phyloP scores from a whole-genome alignment of 2,329 filamentous ascomycete genomes.

The Hymenoscyphus scutula region DNA sequence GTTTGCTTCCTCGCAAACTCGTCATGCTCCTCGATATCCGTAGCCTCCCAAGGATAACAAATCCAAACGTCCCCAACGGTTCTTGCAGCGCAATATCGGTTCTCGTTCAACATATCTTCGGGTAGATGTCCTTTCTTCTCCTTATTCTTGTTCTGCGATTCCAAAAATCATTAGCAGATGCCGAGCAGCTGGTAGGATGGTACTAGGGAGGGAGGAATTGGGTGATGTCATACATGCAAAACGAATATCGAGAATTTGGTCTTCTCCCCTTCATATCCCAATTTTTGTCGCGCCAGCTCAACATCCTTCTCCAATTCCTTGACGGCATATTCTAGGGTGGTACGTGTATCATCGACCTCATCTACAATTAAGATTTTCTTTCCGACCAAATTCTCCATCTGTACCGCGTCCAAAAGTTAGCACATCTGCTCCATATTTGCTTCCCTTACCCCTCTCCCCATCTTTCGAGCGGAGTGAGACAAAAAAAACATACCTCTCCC shows the following conservation, averaged over 20 bases:
- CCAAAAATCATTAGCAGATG: constrained; percentile 15
- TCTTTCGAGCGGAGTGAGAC: too few species aligned
- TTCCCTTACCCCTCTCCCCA: not conserved
- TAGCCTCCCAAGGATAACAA: constrained; percentile 98
- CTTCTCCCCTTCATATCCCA: constrained; percentile 69
- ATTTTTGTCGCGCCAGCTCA: constrained; percentile 69
- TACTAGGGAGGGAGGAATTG: not conserved
- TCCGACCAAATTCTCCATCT: constrained; percentile 82
- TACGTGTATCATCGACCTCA: constrained; percentile 93
- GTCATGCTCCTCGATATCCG: constrained; percentile 91
- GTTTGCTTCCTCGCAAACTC: constrained; percentile 49
- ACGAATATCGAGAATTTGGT: constrained; percentile 95
- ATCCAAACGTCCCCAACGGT: constrained; percentile 97
- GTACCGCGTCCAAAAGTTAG: not conserved
- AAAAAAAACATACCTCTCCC: constrained; percentile 48
- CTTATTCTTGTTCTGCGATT: constrained; percentile 88
- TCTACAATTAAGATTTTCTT: constrained; percentile 92
- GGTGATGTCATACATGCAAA: constrained; percentile 64
- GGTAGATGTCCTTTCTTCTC: constrained; percentile 86
- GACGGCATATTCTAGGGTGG: constrained; percentile 90
- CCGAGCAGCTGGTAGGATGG: not conserved
- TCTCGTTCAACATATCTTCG: constrained; percentile 67
- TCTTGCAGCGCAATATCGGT: constrained; percentile 78
- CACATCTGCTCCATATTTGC: not conserved
- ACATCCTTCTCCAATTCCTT: constrained; percentile 95